Base-by-base conservation (phyloP, 1,284 basidiomycete species). In the Heimioporus retisporus region DNA sequence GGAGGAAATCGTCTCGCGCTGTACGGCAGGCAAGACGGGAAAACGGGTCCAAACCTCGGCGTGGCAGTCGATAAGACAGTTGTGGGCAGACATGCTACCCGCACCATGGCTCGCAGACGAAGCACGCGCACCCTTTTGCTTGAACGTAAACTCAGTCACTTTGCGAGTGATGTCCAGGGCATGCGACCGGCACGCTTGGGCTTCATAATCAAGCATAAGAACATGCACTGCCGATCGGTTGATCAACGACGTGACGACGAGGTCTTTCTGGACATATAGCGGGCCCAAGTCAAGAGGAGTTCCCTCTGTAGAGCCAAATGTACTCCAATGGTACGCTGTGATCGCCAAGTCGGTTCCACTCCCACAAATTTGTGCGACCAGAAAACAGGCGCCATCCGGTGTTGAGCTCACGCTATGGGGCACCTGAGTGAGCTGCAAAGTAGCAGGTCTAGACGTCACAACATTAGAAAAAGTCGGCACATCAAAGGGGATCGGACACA, bases 31-130 rank as follows among this genome's bases (percentile, higher is more conserved):
- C 1, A 87, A 73, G 14, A 90, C 88, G 1, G 88, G 88, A 66
- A 87, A 90, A 8, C 88, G 85, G 8, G 83, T 86, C 89, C 89
- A 90, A 51, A 88, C 84, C 16, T 90, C 88, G 0, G 81, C 73
- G 60, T 87, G 84, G 64, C 87, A 89, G 64, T 89, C 87, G 25
- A 90, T 71, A 35, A 90, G 68, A 59, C 78, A 83, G 65, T 89
- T 89, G 70, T 87, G 83, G 2, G 70, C 66, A 0, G 83, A 82
- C 18, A 65, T 8, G 57, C 23, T 48, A 59, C 13, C 66, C 64
- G 13, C 69, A 67, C 6, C 68, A 67, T 4, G 72, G 72, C 31
- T 6, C 11, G 35, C 35, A 35, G 76, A 57, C 14, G 69, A 53
- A 1, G 62, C 56, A 4, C 63, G 68, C 19, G 67, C 66, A 25